phyloP scores from a whole-genome alignment of 2,329 filamentous ascomycete species.

The Ascochyta rabiei region DNA sequence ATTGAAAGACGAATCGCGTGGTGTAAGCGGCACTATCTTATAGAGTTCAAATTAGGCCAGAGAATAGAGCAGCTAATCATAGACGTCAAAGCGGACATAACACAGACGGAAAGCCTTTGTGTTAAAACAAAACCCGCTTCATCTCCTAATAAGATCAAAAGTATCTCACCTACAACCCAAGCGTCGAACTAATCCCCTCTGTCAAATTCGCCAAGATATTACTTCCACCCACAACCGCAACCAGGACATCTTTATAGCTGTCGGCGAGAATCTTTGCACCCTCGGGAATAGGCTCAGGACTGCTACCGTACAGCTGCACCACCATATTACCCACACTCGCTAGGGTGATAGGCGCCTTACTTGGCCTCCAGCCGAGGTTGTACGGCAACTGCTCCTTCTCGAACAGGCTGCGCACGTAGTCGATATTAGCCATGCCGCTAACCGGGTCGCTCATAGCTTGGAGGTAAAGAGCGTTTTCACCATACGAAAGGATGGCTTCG shows the following conservation, averaged over 20 bases:
- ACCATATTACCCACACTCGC: slow-evolving; percentile 21
- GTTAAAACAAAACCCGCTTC: too few species aligned
- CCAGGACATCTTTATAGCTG: slow-evolving; percentile 21
- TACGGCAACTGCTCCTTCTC: slow-evolving; percentile 26
- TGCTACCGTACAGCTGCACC: slow-evolving; percentile 1
- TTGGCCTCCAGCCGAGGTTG: slow-evolving; percentile 22
- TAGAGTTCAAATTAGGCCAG: too few species aligned
- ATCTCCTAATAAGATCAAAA: too few species aligned
- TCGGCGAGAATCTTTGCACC: slow-evolving; percentile 12
- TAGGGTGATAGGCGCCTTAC: slow-evolving; percentile 20
- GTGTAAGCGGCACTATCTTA: too few species aligned
- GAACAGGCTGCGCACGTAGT: slow-evolving; percentile 21
- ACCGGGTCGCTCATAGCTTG: slow-evolving; percentile 17
- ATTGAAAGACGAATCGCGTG: too few species aligned
- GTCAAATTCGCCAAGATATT: slow-evolving; percentile 21
- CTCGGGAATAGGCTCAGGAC: slow-evolving; percentile 18
- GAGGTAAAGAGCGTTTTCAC: slow-evolving; percentile 24
- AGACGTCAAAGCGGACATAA: too few species aligned
- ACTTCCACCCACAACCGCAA: slow-evolving; percentile 17
- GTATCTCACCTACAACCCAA: slow-evolving; percentile 4
- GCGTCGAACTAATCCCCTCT: slow-evolving; percentile 17
- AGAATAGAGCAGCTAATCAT: too few species aligned
- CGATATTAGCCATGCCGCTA: slow-evolving; percentile 12
- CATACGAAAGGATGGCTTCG: slow-evolving; percentile 22
- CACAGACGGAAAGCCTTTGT: too few species aligned